Base-by-base conservation (phyloP, 1,284 basidiomycete species). In the Schizophyllum commune region DNA sequence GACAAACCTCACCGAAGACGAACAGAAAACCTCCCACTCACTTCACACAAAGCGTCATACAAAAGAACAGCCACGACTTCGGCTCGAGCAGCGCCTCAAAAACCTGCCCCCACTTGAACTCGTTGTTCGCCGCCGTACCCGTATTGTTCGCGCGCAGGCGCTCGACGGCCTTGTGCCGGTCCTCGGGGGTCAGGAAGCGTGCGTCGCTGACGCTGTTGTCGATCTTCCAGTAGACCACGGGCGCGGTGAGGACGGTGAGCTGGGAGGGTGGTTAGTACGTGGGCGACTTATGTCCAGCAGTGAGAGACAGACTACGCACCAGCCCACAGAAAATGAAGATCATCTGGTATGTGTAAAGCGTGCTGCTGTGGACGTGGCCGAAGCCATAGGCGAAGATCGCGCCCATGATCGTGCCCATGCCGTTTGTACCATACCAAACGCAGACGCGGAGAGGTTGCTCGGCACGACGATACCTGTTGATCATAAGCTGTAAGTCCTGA, bases 381-480 rank as follows among this genome's bases (percentile, higher is more conserved):
- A 65, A 62, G 15, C 60, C 63, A 54, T 63, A 66, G 15, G 63
- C 32, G n/a, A 64, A 62, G 4, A 59, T 52, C 21, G 61, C 47
- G 15, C 27, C 58, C 54, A 62, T 55, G 20, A 64, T 66, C n/a
- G 65, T 66, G 11, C 62, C 65, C 33, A 66, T 6, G 52, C 65
- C 63, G 57, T 66, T 66, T 39, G 63, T 66, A 17, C 63, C 61
- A 39, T 65, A 66, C 65, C 65, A 66, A 15, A 61, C 55, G 32
- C 55, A 58, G 17, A 66, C 57, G 19, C 65, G 60, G n/a, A 66
- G 52, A 15, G 65, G 65, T 53, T 66, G 65, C 53, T 66, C 65
- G 34, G 62, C 62, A 52, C 65, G 63, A 17, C 65, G 60, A 32
- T 63, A 62, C n/a, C n/a, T n/a, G n/a, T n/a, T n/a, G n/a, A n/a